Evolutionary conservation across 1,284 basidiomycete species (phyloP).

Genomic region (Ustilago tritici): DNA sequence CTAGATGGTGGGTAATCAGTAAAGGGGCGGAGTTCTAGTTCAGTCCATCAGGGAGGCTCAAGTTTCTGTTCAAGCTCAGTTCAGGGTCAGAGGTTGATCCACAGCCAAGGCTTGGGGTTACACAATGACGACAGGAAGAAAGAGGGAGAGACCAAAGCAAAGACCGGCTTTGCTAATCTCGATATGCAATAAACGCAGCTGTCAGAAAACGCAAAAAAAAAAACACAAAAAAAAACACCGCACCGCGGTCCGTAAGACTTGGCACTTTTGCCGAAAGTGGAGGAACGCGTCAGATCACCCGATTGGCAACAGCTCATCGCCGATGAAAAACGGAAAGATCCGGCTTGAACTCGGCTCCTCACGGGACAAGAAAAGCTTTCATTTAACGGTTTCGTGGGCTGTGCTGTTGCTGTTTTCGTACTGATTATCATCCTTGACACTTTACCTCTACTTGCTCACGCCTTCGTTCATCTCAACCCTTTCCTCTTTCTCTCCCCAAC

Average conservation of each 20-base stretch:
- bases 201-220: not conserved
- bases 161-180: constrained; percentile 45
- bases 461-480: not conserved
- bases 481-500: not conserved
- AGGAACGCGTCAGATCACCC: constrained; percentile 22
- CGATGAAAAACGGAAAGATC: constrained; percentile 12
- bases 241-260: not conserved
- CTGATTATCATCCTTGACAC: constrained; percentile 10
- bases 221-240: not conserved
- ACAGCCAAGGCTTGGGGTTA: not conserved
- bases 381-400: not conserved
- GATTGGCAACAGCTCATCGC: not conserved
- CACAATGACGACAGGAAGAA: not conserved
- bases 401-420: not conserved
- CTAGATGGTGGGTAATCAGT: not conserved
- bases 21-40: not conserved
- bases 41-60: not conserved
- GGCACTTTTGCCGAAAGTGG: constrained; percentile 7
- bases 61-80: not conserved
- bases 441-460: constrained; percentile 40
- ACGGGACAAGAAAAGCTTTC: constrained; percentile 8
- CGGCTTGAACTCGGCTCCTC: constrained; percentile 3
- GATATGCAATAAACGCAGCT: constrained; percentile 19
- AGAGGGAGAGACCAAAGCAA: not conserved
- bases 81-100: not conserved